Evolutionary conservation across 345 rosid genomes (phyloP), one percentile per base, ranked within the genome.

Genomic region (Gossypium mustelinum): DNA sequence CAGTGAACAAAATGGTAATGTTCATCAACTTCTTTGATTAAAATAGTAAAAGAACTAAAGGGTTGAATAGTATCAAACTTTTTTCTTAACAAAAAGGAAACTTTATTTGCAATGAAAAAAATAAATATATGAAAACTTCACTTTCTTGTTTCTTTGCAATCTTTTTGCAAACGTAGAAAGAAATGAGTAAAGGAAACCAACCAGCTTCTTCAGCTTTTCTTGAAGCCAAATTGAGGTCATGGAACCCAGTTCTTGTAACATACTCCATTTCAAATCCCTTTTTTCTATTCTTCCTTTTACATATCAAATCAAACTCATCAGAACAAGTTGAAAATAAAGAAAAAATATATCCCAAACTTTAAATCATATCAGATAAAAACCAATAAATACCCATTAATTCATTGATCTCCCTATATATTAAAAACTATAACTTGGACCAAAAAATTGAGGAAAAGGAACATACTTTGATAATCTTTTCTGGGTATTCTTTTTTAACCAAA

Each of bases 201-300:
- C 98, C 98, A 73, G 94, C 86, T 86, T 93, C 97, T 86, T 95
- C 96, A 16, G 97, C 97, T 78, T 85, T 95, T 88, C 97, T 87
- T 77, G 99, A 93, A 60, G 96, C 94, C 84, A 91, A 68, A 74
- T 77, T 84, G 12, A 88, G 74, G 68, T 88, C 92, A 69, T 92
- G 90, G 39, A 84, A 68, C 68, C 82, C 91, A 17, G 81, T 83
- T 82, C 92, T 71, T 69, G 82, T 68, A 62, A 73, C 73, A 44
- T 70, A 78, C 79, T 84, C 88, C 98, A 92, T 89, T 41, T 27
- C 47, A 27, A 73, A 67, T 55, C 75, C 77, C 47, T 69, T 51
- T 47, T 69, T n/a, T 56, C 74, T 68, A 1, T 22, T 58, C 29
- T 51, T 51, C 81, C 66, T 52, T 17, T 18, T 29, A 78, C 76